Evolutionary conservation across 106 monocot genomes (phyloP).

Genomic region (Dioscorea dumetorum): DNA sequence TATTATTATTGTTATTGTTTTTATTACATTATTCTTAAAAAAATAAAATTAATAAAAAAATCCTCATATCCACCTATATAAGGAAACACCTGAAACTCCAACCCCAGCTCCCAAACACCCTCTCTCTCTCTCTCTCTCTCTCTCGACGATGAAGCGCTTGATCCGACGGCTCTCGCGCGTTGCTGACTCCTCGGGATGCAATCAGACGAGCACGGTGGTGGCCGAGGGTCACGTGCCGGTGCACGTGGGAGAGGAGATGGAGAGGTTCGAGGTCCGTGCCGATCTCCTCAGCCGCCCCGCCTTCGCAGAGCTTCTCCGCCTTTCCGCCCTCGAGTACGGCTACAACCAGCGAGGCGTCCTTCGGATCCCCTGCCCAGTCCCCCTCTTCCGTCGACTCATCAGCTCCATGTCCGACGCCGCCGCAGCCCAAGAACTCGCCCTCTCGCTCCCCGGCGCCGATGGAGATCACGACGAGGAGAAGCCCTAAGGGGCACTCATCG

Average conservation of each 20-base stretch:
- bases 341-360: constrained; percentile 34
- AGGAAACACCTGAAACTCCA: not conserved
- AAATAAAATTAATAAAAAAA: not conserved
- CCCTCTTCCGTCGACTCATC: constrained; percentile 20
- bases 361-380: constrained; percentile 30
- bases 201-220: not conserved
- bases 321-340: constrained; percentile 40
- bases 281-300: constrained; percentile 22
- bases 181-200: constrained; percentile 17
- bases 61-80: not conserved
- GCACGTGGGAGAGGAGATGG: constrained; percentile 25
- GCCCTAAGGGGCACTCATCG: no score
- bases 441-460: not conserved
- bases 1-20: no score
- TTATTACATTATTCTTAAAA: no score
- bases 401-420: not conserved
- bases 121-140: not conserved
- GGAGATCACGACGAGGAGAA: no score
- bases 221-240: constrained; percentile 38
- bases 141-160: constrained; percentile 26
- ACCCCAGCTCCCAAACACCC: not conserved
- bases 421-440: not conserved
- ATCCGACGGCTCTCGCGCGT: constrained; percentile 27
- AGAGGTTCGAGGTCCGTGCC: constrained; percentile 26
- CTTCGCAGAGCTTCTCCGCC: constrained; percentile 28